Evolutionary conservation across 805 yeast species (phyloP).

Genomic region (Candida bentonensis): DNA sequence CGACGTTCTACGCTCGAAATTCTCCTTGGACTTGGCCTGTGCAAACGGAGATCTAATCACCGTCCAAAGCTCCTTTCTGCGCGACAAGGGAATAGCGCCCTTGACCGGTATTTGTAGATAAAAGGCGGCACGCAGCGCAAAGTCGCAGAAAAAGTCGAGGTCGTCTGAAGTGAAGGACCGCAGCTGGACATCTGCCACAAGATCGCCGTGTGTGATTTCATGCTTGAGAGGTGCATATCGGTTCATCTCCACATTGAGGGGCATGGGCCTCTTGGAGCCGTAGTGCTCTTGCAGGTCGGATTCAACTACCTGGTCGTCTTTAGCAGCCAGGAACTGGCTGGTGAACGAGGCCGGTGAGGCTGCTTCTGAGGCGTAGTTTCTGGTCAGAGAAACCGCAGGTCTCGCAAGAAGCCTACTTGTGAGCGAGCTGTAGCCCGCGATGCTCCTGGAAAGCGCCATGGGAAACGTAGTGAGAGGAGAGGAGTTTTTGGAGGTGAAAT

Average conservation of each 20-base stretch:
- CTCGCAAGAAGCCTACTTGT: no score
- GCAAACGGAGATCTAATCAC: conserved; percentile 88
- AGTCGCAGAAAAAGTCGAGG: conserved; percentile 66
- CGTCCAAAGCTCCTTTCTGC: conserved; percentile 79
- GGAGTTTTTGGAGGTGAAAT: no score
- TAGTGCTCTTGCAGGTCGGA: neutral
- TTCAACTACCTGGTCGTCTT: neutral
- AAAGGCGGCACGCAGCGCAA: conserved; percentile 79
- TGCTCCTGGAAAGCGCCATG: no score
- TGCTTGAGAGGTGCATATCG: conserved; percentile 69
- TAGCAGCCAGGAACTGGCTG: neutral
- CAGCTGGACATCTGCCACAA: conserved; percentile 64
- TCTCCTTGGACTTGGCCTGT: conserved; percentile 87
- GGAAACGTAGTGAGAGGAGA: no score
- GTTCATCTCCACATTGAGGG: conserved; percentile 72
- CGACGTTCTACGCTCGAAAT: conserved; percentile 79
- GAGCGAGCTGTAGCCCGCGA: no score
- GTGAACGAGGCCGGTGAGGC: no score
- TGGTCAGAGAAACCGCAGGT: no score
- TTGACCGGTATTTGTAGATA: conserved; percentile 78
- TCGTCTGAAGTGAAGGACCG: conserved; percentile 51
- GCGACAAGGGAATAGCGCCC: conserved; percentile 54
- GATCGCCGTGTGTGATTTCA: conserved; percentile 52
- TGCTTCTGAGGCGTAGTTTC: no score
- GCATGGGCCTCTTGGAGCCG: conserved; percentile 38